These are phyloP conservation scores for Chamaecyparis obtusa DNA, from an alignment of 75 land plant genomes.

Conservation along the genomic window DNA sequence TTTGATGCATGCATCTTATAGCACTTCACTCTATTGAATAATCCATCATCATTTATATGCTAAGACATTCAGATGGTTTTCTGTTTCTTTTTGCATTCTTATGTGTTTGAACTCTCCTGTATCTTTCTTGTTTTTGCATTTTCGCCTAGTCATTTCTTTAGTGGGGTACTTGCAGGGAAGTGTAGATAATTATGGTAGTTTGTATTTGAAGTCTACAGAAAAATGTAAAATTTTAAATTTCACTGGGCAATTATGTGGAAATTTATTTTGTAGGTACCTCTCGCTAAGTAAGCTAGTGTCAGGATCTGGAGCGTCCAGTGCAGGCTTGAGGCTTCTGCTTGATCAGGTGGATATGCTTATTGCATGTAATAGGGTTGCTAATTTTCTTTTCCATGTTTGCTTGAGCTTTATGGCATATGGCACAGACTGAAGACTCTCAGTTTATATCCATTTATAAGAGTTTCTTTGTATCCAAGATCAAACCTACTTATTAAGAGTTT, in stretches of 20 bases:
- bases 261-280: conserved; percentile 59
- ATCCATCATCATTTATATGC: neutral
- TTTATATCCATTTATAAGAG: neutral
- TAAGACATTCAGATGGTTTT: conserved; percentile 2
- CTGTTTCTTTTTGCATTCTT: conserved; percentile 9
- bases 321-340: conserved; percentile 74
- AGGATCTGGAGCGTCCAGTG: conserved; percentile 59
- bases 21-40: neutral
- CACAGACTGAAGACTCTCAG: neutral
- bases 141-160: neutral
- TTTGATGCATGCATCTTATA: neutral
- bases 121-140: neutral
- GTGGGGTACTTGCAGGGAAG: neutral
- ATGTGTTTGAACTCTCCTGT: neutral
- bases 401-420: neutral
- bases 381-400: neutral
- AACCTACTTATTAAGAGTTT: neutral
- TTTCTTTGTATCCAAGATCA: neutral
- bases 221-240: neutral
- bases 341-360: conserved; percentile 68
- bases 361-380: neutral
- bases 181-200: neutral
- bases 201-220: neutral
- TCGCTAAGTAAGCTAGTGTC: conserved; percentile 67
- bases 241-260: neutral